A percentile compares a stretch with the other conserved stretches of the same genome.
Evolutionary conservation across 306 rosid species (phyloP).

Genomic region (Argentina anserina): DNA sequence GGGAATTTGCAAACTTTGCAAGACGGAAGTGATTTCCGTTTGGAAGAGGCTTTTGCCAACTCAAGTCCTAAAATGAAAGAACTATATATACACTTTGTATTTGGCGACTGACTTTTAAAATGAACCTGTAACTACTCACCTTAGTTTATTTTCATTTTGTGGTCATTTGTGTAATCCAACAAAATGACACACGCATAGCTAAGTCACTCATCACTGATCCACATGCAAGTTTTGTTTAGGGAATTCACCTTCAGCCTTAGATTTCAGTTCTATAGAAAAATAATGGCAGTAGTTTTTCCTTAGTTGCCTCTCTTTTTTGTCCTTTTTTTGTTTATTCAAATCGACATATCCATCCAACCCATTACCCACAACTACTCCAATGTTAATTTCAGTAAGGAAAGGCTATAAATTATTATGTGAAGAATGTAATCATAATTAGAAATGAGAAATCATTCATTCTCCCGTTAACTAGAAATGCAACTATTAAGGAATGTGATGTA

Average conservation of each 20-base stretch:
- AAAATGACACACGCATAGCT: background rate
- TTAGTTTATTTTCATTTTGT: background rate
- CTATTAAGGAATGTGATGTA: no score
- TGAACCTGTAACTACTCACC: constrained; percentile 7
- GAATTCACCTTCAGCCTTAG: background rate
- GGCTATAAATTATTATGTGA: no score
- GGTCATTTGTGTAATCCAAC: background rate
- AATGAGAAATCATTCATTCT: no score
- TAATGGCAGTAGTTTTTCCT: background rate
- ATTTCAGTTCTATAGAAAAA: background rate
- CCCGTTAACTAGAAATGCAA: no score
- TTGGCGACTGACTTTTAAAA: background rate
- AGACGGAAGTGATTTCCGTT: constrained; percentile 42
- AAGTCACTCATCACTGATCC: background rate
- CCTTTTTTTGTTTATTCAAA: no score
- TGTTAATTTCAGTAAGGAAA: no score
- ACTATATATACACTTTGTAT: no score
- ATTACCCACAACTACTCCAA: no score
- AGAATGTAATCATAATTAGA: no score
- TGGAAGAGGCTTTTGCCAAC: constrained; percentile 88
- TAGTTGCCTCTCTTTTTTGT: no score
- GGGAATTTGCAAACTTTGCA: constrained; percentile 71
- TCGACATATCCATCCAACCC: no score
- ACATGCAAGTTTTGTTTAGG: background rate
- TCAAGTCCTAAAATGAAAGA: constrained; percentile 53